Base-by-base conservation (phyloP, 257 asterid genomes). In the Thymus quinquecostatus region DNA sequence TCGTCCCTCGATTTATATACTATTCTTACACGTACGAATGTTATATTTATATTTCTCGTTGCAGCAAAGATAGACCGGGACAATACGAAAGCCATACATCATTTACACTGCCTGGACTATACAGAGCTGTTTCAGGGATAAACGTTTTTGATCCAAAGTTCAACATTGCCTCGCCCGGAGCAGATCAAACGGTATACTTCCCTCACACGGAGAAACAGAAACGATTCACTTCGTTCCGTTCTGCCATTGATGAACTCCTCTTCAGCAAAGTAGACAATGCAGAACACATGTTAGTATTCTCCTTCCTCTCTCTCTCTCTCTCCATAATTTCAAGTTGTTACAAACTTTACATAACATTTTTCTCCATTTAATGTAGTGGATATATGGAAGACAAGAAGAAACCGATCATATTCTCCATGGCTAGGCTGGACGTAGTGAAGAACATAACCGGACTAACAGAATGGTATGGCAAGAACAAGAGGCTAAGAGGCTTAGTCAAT, bases 321-420 rank as follows among this genome's bases (percentile, higher is more conserved):
- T 47, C 45, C 69, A 64, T 27, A 27, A 44, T 50, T 65, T 36
- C 14, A 5, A 72, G 53, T 68, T 60, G 34, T 38, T n/a, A n/a
- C 9, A 33, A 8, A 40, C 2, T 13, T 45, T 4, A 66, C 40
- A 40, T 30, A 57, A 59, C 36, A 10, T 45, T 55, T 45, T 2
- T 3, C 9, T 29, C 34, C 11, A 27, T 58, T 2, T 2, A 44
- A 40, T 41, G 30, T 11, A 92, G 96, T 36, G 98, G 97, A 66
- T 80, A 78, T 55, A 72, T 93, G 49, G 95, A 88, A 73, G 97
- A 93, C 80, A 81, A 58, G 69, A 87, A 69, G 80, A 93, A 91
- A 62, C 98, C 97, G 2, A 82, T 93, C 12, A 86, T 93, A 43
- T 93, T 93, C 88, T 82, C 96, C 77, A 93, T 93, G 98, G 97